These are phyloP conservation scores for Penicillium bialowiezense DNA, from an alignment of 495 filamentous ascomycete species.

Conservation along the genomic window DNA sequence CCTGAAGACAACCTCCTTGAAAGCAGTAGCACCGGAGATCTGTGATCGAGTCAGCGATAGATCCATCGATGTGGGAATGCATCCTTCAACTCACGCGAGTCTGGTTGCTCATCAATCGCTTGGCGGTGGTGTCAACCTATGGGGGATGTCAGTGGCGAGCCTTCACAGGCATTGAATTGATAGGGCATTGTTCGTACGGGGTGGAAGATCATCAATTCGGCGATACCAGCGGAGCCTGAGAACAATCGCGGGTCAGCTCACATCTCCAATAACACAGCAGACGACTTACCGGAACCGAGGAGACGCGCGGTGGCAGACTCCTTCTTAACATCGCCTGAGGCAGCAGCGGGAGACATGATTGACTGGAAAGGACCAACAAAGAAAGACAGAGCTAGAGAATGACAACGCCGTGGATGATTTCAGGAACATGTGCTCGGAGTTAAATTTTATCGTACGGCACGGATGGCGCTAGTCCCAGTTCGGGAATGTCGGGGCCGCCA, in stretches of 20 bases:
- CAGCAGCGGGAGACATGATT: slow-evolving; percentile 54
- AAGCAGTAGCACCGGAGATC: slow-evolving; percentile 57
- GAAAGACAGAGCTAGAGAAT: slow-evolving; percentile 13
- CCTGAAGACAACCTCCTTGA: slow-evolving; percentile 93
- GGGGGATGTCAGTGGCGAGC: slow-evolving; percentile 21
- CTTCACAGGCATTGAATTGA: neutral
- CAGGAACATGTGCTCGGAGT: slow-evolving; percentile 17
- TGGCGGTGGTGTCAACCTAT: slow-evolving; percentile 97
- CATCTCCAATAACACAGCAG: neutral
- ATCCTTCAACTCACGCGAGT: slow-evolving; percentile 52
- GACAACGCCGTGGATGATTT: slow-evolving; percentile 14
- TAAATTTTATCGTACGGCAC: slow-evolving; percentile 22
- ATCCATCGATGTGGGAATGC: neutral
- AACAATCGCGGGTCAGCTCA: slow-evolving; percentile 16
- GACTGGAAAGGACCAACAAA: slow-evolving; percentile 5
- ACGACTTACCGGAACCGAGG: slow-evolving; percentile 77
- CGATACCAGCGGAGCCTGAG: slow-evolving; percentile 87
- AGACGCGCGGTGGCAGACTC: slow-evolving; percentile 87
- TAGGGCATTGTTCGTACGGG: slow-evolving; percentile 56
- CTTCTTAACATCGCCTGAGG: slow-evolving; percentile 69
- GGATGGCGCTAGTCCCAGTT: slow-evolving; percentile 30
- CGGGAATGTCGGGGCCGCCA: slow-evolving; percentile 23
- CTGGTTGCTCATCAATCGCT: slow-evolving; percentile 99
- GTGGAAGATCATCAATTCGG: slow-evolving; percentile 95
- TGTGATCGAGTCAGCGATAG: slow-evolving; percentile 27